Conservation (phyloP, 2,329 filamentous ascomycete genomes). For the Fusarium irregulare region DNA sequence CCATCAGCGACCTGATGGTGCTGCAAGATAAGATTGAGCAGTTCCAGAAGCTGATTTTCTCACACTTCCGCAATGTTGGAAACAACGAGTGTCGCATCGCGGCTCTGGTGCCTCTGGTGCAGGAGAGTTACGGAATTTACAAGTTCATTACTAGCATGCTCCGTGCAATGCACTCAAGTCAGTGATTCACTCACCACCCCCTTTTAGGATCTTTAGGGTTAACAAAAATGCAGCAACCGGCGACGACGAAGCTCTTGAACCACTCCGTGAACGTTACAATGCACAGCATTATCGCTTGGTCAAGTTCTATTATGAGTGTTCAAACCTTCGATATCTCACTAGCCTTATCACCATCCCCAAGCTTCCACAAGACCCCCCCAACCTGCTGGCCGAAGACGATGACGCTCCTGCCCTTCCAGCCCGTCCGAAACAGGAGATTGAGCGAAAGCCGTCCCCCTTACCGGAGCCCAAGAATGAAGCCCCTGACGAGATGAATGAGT, state of each 20-base stretch:
- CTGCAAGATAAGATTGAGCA: slow-evolving; percentile 98
- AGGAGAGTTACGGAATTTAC: slow-evolving; percentile 99
- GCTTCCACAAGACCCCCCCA: slow-evolving; percentile 92
- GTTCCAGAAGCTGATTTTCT: slow-evolving; percentile 98
- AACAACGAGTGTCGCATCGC: slow-evolving; percentile 98
- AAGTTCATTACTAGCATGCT: slow-evolving; percentile 99
- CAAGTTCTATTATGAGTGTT: slow-evolving; percentile 99
- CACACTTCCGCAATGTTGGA: slow-evolving; percentile 88
- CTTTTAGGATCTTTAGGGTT: slow-evolving; percentile 26
- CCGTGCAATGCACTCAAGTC: slow-evolving; percentile 95
- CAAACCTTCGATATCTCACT: slow-evolving; percentile 94
- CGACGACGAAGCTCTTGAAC: slow-evolving; percentile 91
- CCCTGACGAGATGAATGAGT: slow-evolving; percentile 95
- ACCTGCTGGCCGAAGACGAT: slow-evolving; percentile 86
- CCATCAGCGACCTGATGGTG: slow-evolving; percentile 95
- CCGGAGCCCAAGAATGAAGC: slow-evolving; percentile 77
- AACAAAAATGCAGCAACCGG: slow-evolving; percentile 74
- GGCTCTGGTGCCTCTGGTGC: slow-evolving; percentile 89
- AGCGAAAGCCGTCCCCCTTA: slow-evolving; percentile 75
- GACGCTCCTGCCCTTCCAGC: slow-evolving; percentile 84
- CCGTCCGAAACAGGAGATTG: slow-evolving; percentile 80
- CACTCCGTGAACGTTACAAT: slow-evolving; percentile 88
- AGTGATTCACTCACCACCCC: slow-evolving; percentile 48
- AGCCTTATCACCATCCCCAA: slow-evolving; percentile 97
- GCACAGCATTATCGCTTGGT: slow-evolving; percentile 96